phyloP scores from a whole-genome alignment of 192 early-diverging fungal genomes.

The Coemansia sp. region DNA sequence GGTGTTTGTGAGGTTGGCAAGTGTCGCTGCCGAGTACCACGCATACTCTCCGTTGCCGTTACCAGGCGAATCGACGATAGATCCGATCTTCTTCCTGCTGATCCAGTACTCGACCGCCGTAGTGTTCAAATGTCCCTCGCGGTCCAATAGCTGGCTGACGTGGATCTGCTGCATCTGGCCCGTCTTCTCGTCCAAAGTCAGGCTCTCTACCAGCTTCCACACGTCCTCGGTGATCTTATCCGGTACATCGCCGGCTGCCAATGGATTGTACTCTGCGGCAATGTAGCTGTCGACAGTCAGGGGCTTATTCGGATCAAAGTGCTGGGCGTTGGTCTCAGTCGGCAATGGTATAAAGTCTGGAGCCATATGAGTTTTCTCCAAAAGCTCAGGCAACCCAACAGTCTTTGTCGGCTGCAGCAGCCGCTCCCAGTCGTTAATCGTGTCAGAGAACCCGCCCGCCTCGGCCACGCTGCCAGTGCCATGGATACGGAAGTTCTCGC shows the following conservation, averaged over 20 bases:
- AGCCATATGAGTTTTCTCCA: conserved; percentile 7
- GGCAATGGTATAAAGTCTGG: neutral
- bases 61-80: conserved; percentile 61
- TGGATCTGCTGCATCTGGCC: conserved; percentile 75
- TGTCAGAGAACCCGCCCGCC: neutral
- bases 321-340: neutral
- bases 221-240: conserved; percentile 55
- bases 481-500: conserved; percentile 16
- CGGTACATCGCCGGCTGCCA: conserved; percentile 20
- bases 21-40: conserved; percentile 51
- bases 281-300: conserved; percentile 27
- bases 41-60: conserved; percentile 51
- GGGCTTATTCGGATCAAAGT: conserved; percentile 24
- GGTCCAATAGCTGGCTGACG: conserved; percentile 53
- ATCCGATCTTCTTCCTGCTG: conserved; percentile 58
- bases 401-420: conserved; percentile 38
- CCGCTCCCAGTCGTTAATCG: conserved; percentile 19
- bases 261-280: neutral
- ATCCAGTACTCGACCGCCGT: conserved; percentile 60
- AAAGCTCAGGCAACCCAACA: conserved; percentile 26
- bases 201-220: conserved; percentile 47
- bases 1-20: conserved; percentile 55
- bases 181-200: conserved; percentile 60
- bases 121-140: conserved; percentile 56
- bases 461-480: neutral